Percentiles rank a stretch among this genome's conserved stretches.
Evolutionary conservation across 306 rosid species (phyloP).

Genomic region (Trichosanthes cucumerina): DNA sequence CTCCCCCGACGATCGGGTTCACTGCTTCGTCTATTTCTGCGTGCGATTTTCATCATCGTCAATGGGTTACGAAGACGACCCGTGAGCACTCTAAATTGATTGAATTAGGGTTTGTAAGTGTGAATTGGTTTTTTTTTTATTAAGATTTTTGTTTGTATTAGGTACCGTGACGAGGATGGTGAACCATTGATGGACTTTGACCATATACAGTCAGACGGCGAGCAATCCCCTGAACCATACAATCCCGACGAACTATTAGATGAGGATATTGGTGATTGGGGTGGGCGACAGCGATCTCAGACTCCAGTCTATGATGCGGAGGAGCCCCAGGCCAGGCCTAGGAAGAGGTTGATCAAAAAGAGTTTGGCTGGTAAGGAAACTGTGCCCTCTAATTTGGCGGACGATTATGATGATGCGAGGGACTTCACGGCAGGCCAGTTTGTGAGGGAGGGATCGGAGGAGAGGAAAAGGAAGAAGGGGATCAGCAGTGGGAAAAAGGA

Average conservation of each 20-base stretch:
- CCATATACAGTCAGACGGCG: constrained; percentile 59
- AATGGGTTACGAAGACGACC: constrained; percentile 80
- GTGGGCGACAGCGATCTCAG: constrained; percentile 48
- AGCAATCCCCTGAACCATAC: constrained; percentile 55
- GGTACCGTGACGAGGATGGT: constrained; percentile 93
- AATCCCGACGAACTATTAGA: constrained; percentile 22
- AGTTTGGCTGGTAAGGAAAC: constrained; percentile 27
- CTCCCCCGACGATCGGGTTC: neutral
- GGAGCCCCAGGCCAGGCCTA: constrained; percentile 47
- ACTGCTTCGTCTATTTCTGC: neutral
- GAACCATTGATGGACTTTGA: constrained; percentile 91
- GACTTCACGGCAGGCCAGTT: constrained; percentile 30
- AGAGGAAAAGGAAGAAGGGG: constrained; percentile 29
- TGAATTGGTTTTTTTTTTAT: neutral
- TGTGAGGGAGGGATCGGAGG: constrained; percentile 35
- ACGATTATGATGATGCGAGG: constrained; percentile 36
- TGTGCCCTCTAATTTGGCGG: constrained; percentile 41
- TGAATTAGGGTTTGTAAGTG: constrained; percentile 19
- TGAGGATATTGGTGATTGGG: constrained; percentile 54
- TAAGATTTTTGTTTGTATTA: constrained; percentile 1
- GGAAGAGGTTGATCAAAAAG: constrained; percentile 87
- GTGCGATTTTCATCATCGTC: neutral
- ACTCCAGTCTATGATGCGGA: constrained; percentile 71
- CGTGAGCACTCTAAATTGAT: constrained; percentile 25
- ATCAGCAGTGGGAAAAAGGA: constrained; percentile 54